These are phyloP conservation scores for Blastobotrys muscicola DNA, from an alignment of 805 yeast species.

Conservation along the genomic window DNA sequence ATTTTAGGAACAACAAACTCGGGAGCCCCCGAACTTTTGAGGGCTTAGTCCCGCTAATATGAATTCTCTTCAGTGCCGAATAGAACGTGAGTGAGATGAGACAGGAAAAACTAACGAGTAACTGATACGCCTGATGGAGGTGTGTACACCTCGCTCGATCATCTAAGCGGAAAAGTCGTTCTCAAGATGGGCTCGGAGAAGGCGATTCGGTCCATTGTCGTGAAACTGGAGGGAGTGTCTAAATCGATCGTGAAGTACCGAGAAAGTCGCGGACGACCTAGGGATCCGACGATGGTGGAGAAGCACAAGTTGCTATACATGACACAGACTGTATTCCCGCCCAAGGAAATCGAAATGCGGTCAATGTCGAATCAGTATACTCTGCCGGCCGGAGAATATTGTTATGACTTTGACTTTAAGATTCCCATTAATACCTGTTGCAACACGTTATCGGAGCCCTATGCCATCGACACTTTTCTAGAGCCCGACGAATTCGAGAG, in stretches of 20 bases:
- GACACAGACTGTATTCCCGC: slow-evolving; percentile 28
- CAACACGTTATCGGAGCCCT: too few species aligned
- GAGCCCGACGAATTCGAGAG: background rate
- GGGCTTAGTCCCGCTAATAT: too few species aligned
- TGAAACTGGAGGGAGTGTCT: slow-evolving; percentile 26
- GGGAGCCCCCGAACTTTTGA: too few species aligned
- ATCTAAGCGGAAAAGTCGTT: slow-evolving; percentile 21
- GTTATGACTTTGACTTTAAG: slow-evolving; percentile 26
- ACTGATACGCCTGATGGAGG: too few species aligned
- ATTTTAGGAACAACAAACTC: too few species aligned
- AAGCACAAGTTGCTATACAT: slow-evolving; percentile 22
- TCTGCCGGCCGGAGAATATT: slow-evolving; percentile 27
- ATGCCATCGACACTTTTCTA: too few species aligned
- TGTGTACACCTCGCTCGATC: slow-evolving; percentile 12
- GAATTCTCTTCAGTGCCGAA: too few species aligned
- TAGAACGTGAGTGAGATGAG: too few species aligned
- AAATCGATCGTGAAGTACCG: slow-evolving; percentile 8
- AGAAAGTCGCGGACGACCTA: background rate
- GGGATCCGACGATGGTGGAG: slow-evolving; percentile 11
- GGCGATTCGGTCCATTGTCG: slow-evolving; percentile 19
- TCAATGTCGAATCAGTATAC: slow-evolving; percentile 20
- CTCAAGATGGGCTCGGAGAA: slow-evolving; percentile 18
- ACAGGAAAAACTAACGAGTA: too few species aligned
- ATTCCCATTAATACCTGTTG: slow-evolving; percentile 21
- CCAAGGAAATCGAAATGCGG: slow-evolving; percentile 17